Conservation (phyloP, 768 basidiomycete genomes). For the Filobasidium floriforme region DNA sequence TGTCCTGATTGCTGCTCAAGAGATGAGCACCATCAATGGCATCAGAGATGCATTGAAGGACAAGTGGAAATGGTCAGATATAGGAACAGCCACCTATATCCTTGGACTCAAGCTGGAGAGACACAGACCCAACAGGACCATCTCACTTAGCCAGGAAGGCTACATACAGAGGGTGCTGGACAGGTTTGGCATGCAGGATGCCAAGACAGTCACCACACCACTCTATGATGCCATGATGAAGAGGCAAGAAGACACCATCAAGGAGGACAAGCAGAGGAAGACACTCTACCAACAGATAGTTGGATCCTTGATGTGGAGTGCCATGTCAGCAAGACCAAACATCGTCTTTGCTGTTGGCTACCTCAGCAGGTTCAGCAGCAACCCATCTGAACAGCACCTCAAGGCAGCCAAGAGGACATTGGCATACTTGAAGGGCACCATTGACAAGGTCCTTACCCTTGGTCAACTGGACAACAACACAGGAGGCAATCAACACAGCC, state of each 20-base stretch:
- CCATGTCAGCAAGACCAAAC: slow-evolving; percentile 22
- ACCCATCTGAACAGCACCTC: slow-evolving; percentile 16
- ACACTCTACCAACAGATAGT: slow-evolving; percentile 6
- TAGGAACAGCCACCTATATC: not conserved
- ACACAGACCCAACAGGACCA: not conserved
- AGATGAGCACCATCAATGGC: not conserved
- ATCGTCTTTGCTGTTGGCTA: slow-evolving; percentile 15
- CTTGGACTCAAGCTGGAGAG: slow-evolving; percentile 4
- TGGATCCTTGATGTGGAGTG: slow-evolving; percentile 6
- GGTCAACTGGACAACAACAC: not conserved
- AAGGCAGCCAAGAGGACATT: slow-evolving; percentile 22
- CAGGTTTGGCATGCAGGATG: slow-evolving; percentile 6
- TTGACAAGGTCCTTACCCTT: slow-evolving; percentile 19
- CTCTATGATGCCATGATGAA: not conserved
- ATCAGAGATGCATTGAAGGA: slow-evolving; percentile 2
- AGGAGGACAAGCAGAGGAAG: not conserved
- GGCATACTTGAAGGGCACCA: slow-evolving; percentile 22
- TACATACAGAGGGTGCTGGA: slow-evolving; percentile 21
- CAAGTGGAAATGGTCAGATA: slow-evolving; percentile 7
- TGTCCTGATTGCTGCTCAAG: slow-evolving; percentile 9
- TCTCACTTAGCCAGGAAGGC: slow-evolving; percentile 7
- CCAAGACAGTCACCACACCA: slow-evolving; percentile 1
- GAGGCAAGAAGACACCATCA: not conserved
- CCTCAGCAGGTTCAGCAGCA: slow-evolving; percentile 16
- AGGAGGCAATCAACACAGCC: not conserved